Evolutionary conservation across 176 grass and related monocot genomes (phyloP), one percentile per base, ranked within the genome.

Genomic region (Eleusine indica): DNA sequence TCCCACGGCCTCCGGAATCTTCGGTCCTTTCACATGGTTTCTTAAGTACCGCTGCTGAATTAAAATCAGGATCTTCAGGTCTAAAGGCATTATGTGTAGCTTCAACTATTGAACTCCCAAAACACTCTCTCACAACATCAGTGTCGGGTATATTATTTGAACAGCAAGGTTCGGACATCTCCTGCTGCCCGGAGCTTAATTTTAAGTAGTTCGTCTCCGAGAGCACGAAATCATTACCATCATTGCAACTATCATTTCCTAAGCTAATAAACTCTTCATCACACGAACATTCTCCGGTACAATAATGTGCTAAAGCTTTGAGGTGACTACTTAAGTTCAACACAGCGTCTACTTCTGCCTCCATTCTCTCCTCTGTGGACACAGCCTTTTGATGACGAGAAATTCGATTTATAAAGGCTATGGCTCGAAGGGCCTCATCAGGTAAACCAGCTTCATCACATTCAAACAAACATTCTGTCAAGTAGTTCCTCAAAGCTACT

Each of bases 291-390:
- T 84, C 82, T 69, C 62, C 70, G 62, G 25, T 16, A 79, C 70
- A 83, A 84, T 17, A 68, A 47, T 48, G 30, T n/a, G n/a, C 70
- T 58, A 85, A 70, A 70, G 82, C 78, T 85, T 68, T 75, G n/a
- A 89, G 76, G 8, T 79, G 30, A 54, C 82, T 76, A 71, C 87
- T 89, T 53, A 89, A 81, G 68, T 89, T 84, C 77, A 89, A 80
- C 43, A 85, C 77, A 64, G 63, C 82, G 46, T 84, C 81, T 49
- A 80, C 82, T 73, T 89, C 82, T 5, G 35, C 76, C 19, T 80
- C 76, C 70, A 52, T 53, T 68, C 32, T 70, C 38, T 68, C 75
- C 57, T 80, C 68, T 41, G 75, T 88, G 28, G 58, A 64, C 39
- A 79, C 7, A 73, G 66, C 47, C 43, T 64, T 74, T 19, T 73